Conservation (phyloP, 768 basidiomycete species). For the Daedaleopsis nitida region DNA sequence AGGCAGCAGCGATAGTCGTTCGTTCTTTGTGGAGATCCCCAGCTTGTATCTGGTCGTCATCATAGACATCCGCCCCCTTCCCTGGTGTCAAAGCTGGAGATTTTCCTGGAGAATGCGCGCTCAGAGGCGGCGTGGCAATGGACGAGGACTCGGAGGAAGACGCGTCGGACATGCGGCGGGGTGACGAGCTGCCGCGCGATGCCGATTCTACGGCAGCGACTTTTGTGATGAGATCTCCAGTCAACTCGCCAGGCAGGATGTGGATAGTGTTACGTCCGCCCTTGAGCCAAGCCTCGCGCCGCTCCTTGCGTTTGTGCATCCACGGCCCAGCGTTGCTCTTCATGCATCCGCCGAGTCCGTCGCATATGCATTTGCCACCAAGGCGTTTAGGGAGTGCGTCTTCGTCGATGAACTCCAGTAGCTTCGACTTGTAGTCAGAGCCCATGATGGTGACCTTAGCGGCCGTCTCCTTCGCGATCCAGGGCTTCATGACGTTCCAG, state of each 20-base stretch:
- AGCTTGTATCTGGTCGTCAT: background rate
- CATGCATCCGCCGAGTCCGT: constrained; percentile 55
- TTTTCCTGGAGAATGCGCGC: background rate
- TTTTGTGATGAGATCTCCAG: background rate
- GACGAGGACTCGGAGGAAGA: constrained; percentile 13
- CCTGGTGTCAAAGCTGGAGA: background rate
- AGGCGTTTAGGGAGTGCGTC: constrained; percentile 62
- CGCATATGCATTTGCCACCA: constrained; percentile 70
- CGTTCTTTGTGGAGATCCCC: background rate
- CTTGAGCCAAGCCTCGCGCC: constrained; percentile 32
- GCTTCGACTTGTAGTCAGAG: constrained; percentile 53
- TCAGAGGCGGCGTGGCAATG: constrained; percentile 9
- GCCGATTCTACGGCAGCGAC: background rate
- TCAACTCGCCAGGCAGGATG: constrained; percentile 21
- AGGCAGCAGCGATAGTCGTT: background rate
- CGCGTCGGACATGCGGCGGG: constrained; percentile 11
- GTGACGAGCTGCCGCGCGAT: background rate
- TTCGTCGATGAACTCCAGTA: constrained; percentile 61
- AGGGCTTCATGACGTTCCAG: constrained; percentile 68
- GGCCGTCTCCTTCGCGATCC: constrained; percentile 73
- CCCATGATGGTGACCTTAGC: constrained; percentile 71
- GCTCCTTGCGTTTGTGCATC: constrained; percentile 51
- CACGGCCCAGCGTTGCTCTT: constrained; percentile 71
- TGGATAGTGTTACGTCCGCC: constrained; percentile 26
- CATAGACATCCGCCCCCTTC: background rate